A percentile compares a stretch with the other conserved stretches of the same genome.
Conservation (phyloP, 73 alveolate species). For the Tetrahymena thermophila region DNA sequence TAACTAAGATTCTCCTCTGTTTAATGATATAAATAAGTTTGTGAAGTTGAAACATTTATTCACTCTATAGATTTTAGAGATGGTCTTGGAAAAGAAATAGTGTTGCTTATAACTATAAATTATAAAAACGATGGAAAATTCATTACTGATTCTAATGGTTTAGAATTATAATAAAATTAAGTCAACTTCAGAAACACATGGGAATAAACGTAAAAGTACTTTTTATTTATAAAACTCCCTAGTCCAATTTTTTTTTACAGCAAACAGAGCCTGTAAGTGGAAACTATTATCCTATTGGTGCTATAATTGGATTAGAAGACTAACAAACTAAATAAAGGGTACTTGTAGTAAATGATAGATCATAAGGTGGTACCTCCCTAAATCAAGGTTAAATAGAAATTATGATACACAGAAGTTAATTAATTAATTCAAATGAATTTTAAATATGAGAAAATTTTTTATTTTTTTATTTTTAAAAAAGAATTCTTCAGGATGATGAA, state of each 20-base stretch:
- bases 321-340: neutral
- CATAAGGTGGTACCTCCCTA: too few relatives aligned
- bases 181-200: conserved; percentile 46
- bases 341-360: conserved; percentile 66
- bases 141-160: conserved; percentile 64
- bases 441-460: neutral
- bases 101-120: conserved; percentile 15
- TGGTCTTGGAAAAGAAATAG: conserved; percentile 23
- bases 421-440: neutral
- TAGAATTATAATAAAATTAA: conserved; percentile 49
- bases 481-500: conserved; percentile 51
- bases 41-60: conserved; percentile 19
- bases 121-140: conserved; percentile 30
- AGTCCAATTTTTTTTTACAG: neutral
- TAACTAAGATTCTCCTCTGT: neutral
- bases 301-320: conserved; percentile 52
- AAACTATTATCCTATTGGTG: conserved; percentile 59
- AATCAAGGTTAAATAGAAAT: conserved; percentile 82
- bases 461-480: neutral
- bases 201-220: conserved; percentile 20
- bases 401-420: conserved; percentile 81
- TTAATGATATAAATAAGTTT: neutral
- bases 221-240: too few relatives aligned
- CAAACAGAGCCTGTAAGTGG: conserved; percentile 37
- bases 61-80: conserved; percentile 23